Evolutionary conservation across 352 stramenopile species (phyloP).

Genomic region (Phytophthora citrophthora): DNA sequence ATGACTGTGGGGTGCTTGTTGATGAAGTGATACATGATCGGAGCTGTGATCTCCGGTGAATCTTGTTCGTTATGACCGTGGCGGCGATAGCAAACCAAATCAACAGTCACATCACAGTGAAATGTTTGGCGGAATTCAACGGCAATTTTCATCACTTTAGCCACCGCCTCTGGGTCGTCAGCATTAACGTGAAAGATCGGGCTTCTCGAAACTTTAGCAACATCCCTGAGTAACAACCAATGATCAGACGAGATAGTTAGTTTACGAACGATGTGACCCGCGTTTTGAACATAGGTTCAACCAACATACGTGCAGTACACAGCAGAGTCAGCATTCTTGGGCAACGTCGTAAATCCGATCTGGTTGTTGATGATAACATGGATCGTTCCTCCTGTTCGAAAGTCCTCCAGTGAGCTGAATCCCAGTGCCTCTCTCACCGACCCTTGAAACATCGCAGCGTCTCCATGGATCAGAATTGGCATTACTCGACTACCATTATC

Average conservation of each 20-base stretch:
- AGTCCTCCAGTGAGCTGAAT: slow-evolving; percentile 92
- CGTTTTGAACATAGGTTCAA: background rate
- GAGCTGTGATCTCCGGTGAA: slow-evolving; percentile 88
- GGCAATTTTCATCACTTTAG: slow-evolving; percentile 93
- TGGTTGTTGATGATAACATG: slow-evolving; percentile 99
- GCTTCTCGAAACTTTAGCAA: slow-evolving; percentile 97
- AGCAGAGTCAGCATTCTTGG: slow-evolving; percentile 96
- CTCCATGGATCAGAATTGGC: slow-evolving; percentile 98
- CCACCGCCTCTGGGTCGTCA: slow-evolving; percentile 95
- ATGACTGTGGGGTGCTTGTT: slow-evolving; percentile 86
- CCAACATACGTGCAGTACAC: slow-evolving; percentile 92
- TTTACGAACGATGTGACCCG: background rate
- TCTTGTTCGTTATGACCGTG: slow-evolving; percentile 99
- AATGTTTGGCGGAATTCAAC: slow-evolving; percentile 92
- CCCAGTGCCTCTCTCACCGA: slow-evolving; percentile 84
- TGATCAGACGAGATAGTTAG: slow-evolving; percentile 7
- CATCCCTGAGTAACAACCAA: slow-evolving; percentile 71
- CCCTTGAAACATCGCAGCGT: slow-evolving; percentile 93
- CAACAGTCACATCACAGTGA: slow-evolving; percentile 97
- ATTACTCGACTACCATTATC: slow-evolving; percentile 92
- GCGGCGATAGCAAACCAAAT: slow-evolving; percentile 98
- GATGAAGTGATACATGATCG: slow-evolving; percentile 92
- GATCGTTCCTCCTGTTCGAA: slow-evolving; percentile 97
- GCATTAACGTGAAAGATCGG: slow-evolving; percentile 97
- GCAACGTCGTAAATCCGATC: slow-evolving; percentile 98